Conservation (phyloP, 148 eudicot genomes). For the Amaranthus hypochondriacus region DNA sequence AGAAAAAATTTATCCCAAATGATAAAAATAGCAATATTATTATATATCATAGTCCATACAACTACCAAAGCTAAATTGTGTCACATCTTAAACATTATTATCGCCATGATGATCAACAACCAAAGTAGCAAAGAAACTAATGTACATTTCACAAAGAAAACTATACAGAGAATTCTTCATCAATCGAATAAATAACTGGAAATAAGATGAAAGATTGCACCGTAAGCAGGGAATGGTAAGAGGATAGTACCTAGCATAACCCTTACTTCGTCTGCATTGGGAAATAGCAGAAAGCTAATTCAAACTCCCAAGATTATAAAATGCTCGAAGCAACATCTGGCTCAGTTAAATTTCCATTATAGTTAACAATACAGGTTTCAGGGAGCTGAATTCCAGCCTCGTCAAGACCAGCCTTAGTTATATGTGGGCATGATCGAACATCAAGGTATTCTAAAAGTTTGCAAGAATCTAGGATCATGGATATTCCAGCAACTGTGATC, state of each 20-base stretch:
- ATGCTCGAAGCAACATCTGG: constrained; percentile 42
- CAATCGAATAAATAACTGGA: neutral
- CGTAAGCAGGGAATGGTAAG: constrained; percentile 1
- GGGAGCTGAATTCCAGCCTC: constrained; percentile 76
- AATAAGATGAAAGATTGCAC: neutral
- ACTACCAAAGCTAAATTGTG: neutral
- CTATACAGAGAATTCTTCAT: constrained; percentile 5
- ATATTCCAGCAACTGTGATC: constrained; percentile 64
- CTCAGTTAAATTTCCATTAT: constrained; percentile 59
- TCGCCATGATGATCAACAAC: constrained; percentile 5
- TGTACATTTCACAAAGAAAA: constrained; percentile 15
- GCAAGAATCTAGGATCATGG: constrained; percentile 52
- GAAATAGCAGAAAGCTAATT: neutral
- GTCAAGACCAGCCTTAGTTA: constrained; percentile 58
- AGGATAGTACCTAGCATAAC: neutral
- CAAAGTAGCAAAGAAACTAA: constrained; percentile 1
- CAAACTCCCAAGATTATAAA: neutral
- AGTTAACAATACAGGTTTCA: constrained; percentile 63
- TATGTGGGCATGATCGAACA: constrained; percentile 79
- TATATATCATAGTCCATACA: neutral
- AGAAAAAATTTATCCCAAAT: too few relatives aligned
- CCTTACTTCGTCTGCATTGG: constrained; percentile 1
- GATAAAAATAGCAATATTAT: neutral
- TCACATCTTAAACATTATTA: neutral
- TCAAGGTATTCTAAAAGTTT: constrained; percentile 72